These are phyloP conservation scores for Meyerozyma elateridarum DNA, from an alignment of 1,139 yeast species.

Conservation along the genomic window DNA sequence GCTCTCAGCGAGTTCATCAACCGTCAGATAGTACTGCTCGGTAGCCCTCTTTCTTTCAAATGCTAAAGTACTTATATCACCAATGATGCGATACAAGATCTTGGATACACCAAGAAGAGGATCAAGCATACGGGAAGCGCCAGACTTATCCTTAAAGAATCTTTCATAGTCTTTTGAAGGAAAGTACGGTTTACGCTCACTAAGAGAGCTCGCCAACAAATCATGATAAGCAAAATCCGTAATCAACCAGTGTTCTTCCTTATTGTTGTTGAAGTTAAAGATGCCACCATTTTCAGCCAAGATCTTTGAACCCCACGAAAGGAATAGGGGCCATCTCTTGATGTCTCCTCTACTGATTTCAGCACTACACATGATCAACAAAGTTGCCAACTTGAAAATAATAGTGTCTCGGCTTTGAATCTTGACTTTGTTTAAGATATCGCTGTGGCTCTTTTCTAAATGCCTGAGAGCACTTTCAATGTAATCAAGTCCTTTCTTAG, in stretches of 20 bases:
- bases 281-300: constrained; percentile 57
- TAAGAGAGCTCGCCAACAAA: constrained; percentile 57
- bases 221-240: constrained; percentile 85
- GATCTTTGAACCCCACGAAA: constrained; percentile 58
- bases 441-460: constrained; percentile 21
- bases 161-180: constrained; percentile 52
- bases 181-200: constrained; percentile 55
- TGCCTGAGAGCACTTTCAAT: constrained; percentile 44
- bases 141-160: constrained; percentile 39
- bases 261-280: constrained; percentile 47
- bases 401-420: constrained; percentile 19
- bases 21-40: constrained; percentile 8
- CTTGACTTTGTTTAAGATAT: constrained; percentile 9
- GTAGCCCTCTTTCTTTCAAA: constrained; percentile 39
- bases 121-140: constrained; percentile 44
- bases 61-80: constrained; percentile 63
- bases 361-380: constrained; percentile 64
- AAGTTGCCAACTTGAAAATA: constrained; percentile 54
- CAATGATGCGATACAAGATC: constrained; percentile 58
- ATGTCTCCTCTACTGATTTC: constrained; percentile 78
- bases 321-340: constrained; percentile 58
- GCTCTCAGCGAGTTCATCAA: too few species aligned
- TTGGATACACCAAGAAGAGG: constrained; percentile 73
- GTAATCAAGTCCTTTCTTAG: constrained; percentile 41
- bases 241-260: constrained; percentile 66